Percentiles rank a stretch among this genome's conserved stretches.
These are phyloP conservation scores for Angomonas desouzai DNA, from an alignment of 208 protist genomes.

Conservation along the genomic window DNA sequence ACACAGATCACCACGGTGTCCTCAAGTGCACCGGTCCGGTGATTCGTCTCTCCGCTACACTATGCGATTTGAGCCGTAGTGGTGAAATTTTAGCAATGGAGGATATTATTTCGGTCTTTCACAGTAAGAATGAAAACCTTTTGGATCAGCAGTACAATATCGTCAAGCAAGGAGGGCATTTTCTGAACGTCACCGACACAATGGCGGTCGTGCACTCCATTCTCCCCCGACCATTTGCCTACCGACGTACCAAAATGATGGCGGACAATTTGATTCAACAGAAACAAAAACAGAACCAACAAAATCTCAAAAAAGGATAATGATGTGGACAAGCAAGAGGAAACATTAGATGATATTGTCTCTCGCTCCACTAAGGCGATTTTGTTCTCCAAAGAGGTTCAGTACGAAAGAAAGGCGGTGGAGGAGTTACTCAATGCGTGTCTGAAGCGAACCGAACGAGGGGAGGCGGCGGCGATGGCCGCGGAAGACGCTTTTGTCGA, in stretches of 20 bases:
- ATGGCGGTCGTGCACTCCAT: conserved; percentile 72
- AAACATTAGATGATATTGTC: not conserved
- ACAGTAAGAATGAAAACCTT: conserved; percentile 68
- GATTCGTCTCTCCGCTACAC: conserved; percentile 58
- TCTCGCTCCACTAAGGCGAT: conserved; percentile 7
- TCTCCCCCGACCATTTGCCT: conserved; percentile 67
- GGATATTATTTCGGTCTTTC: conserved; percentile 64
- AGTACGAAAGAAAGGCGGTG: conserved; percentile 53
- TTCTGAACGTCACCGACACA: conserved; percentile 39
- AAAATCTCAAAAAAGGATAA: not conserved
- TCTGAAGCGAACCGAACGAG: conserved; percentile 40
- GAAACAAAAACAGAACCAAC: conserved; percentile 4
- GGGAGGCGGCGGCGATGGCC: conserved; percentile 59
- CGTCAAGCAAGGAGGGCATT: conserved; percentile 39
- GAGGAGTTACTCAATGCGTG: conserved; percentile 54
- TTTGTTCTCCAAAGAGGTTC: conserved; percentile 6
- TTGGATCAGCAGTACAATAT: conserved; percentile 79
- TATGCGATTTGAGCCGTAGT: conserved; percentile 58
- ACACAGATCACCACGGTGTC: conserved; percentile 35
- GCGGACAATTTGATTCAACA: conserved; percentile 8
- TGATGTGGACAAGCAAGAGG: not conserved
- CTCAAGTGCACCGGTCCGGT: conserved; percentile 67
- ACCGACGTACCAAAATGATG: conserved; percentile 47
- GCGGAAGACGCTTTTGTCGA: conserved; percentile 40
- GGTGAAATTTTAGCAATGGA: conserved; percentile 79